A percentile compares a stretch with the other conserved stretches of the same genome.
These are phyloP conservation scores for Heliocybe sulcata DNA, from an alignment of 1,284 basidiomycete species.

Conservation along the genomic window DNA sequence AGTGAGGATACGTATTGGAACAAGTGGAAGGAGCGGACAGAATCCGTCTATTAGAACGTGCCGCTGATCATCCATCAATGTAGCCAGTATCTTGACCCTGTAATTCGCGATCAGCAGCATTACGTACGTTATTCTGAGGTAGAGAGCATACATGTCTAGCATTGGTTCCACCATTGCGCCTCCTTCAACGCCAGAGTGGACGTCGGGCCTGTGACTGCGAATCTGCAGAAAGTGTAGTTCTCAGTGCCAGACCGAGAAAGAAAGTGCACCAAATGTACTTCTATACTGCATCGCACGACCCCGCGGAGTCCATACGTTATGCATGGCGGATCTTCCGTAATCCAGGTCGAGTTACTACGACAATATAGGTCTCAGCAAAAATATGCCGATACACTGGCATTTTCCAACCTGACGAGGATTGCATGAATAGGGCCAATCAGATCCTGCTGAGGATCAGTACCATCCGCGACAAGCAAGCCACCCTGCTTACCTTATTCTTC, in stretches of 20 bases:
- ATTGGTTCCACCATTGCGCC: constrained; percentile 86
- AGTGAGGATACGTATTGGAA: constrained; percentile 6
- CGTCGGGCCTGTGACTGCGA: constrained; percentile 60
- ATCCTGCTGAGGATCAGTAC: neutral
- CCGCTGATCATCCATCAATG: constrained; percentile 51
- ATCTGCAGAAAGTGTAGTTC: constrained; percentile 34
- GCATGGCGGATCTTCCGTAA: constrained; percentile 90
- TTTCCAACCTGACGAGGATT: constrained; percentile 68
- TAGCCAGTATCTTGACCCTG: constrained; percentile 77
- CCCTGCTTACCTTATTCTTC: constrained; percentile 57
- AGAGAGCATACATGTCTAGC: constrained; percentile 72
- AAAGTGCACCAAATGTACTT: constrained; percentile 34
- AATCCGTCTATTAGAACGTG: constrained; percentile 77
- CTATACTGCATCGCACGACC: constrained; percentile 79
- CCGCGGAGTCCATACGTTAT: constrained; percentile 94
- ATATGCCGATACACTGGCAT: neutral
- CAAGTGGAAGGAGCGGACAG: constrained; percentile 40
- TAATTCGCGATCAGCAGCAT: constrained; percentile 6
- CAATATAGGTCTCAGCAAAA: neutral
- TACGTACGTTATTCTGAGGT: neutral
- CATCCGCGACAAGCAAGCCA: neutral
- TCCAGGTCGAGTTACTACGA: constrained; percentile 91
- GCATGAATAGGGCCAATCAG: constrained; percentile 55
- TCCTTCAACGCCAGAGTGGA: constrained; percentile 92
- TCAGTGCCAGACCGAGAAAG: neutral